A percentile compares a stretch with the other conserved stretches of the same genome.
phyloP scores from a whole-genome alignment of 1,139 yeast genomes.

The Pichia norvegensis region DNA sequence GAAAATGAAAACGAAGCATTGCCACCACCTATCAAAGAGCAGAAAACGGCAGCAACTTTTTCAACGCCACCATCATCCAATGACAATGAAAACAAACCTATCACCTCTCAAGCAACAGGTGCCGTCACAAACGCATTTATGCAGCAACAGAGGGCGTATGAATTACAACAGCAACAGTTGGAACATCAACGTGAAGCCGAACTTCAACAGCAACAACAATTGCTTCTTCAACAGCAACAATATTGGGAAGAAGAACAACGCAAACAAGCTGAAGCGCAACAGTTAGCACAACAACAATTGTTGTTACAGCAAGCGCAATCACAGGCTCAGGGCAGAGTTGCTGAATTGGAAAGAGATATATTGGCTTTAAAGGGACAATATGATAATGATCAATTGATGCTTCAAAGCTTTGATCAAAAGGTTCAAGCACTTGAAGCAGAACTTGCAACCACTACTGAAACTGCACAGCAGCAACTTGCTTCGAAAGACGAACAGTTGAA shows the following conservation, averaged over 20 bases:
- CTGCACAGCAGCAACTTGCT: slow-evolving; percentile 67
- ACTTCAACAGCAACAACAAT: slow-evolving; percentile 33
- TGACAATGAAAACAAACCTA: slow-evolving; percentile 28
- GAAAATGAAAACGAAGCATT: slow-evolving; percentile 34
- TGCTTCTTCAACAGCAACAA: slow-evolving; percentile 59
- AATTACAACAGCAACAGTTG: slow-evolving; percentile 44
- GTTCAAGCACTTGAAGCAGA: slow-evolving; percentile 80
- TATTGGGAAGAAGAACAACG: slow-evolving; percentile 62
- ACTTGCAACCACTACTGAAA: slow-evolving; percentile 50
- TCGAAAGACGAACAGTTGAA: slow-evolving; percentile 70
- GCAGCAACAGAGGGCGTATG: slow-evolving; percentile 34
- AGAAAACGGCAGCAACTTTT: slow-evolving; percentile 16
- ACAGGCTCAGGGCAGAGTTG: slow-evolving; percentile 71
- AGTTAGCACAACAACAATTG: slow-evolving; percentile 66
- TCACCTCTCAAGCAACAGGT: slow-evolving; percentile 34
- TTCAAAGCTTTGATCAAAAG: slow-evolving; percentile 82
- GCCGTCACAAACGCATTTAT: slow-evolving; percentile 16
- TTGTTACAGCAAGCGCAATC: slow-evolving; percentile 63
- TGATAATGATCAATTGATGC: slow-evolving; percentile 76
- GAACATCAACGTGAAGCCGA: slow-evolving; percentile 44
- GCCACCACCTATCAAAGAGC: slow-evolving; percentile 14
- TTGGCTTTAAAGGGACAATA: slow-evolving; percentile 71
- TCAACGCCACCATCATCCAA: slow-evolving; percentile 5
- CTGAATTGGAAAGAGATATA: slow-evolving; percentile 77
- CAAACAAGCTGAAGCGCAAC: slow-evolving; percentile 69